Conservation (phyloP, 23 red algal genomes). For the Gracilaria vermiculophylla region DNA sequence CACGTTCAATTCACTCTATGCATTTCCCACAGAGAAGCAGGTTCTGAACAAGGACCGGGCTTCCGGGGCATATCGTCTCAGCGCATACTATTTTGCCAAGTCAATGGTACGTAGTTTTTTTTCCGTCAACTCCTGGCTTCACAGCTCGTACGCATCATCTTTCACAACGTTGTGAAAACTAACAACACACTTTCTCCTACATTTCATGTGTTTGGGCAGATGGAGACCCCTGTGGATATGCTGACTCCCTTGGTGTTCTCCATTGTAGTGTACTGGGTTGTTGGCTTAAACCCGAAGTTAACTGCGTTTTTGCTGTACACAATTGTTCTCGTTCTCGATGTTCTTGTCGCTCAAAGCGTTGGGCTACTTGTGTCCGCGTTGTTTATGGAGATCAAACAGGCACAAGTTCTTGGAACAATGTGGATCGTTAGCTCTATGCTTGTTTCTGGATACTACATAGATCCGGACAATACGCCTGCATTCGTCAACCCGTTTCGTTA, state of each 20-base stretch:
- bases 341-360: slow-evolving; percentile 84
- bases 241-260: slow-evolving; percentile 74
- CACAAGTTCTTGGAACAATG: slow-evolving; percentile 75
- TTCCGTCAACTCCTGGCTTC: not conserved
- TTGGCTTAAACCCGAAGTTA: slow-evolving; percentile 48
- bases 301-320: slow-evolving; percentile 46
- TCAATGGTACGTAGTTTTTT: slow-evolving; percentile 38
- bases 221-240: slow-evolving; percentile 87
- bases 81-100: slow-evolving; percentile 94
- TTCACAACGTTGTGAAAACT: not conserved
- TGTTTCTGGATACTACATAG: slow-evolving; percentile 86
- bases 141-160: not conserved
- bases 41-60: slow-evolving; percentile 94
- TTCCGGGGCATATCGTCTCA: slow-evolving; percentile 83
- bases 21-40: slow-evolving; percentile 85
- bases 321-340: slow-evolving; percentile 48
- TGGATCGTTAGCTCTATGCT: slow-evolving; percentile 79
- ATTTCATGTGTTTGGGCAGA: not conserved
- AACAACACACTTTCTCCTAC: not conserved
- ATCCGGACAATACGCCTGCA: slow-evolving; percentile 63
- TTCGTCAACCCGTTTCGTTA: slow-evolving; percentile 73
- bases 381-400: slow-evolving; percentile 83
- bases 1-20: slow-evolving; percentile 73
- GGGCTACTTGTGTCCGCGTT: slow-evolving; percentile 77
- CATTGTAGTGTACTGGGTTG: slow-evolving; percentile 71